Conservation (phyloP, 805 yeast species). For the Teunomyces pallodes region DNA sequence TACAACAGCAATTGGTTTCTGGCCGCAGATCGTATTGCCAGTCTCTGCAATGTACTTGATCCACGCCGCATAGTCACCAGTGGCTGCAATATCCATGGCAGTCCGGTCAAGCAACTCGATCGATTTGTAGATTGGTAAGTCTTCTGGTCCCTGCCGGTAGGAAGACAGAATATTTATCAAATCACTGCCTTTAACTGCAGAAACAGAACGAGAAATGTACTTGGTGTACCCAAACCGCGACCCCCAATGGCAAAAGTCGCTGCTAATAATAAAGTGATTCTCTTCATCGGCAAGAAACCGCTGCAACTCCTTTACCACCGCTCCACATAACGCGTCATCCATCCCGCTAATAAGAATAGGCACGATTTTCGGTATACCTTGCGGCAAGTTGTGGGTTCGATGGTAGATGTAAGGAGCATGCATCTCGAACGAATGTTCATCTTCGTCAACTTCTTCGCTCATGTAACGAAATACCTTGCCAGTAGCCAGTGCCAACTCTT, state of each 20-base stretch:
- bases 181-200: background rate
- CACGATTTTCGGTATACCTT: slow-evolving; percentile 49
- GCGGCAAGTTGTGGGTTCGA: slow-evolving; percentile 33
- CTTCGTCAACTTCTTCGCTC: slow-evolving; percentile 62
- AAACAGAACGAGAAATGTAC: slow-evolving; percentile 18
- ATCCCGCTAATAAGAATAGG: slow-evolving; percentile 80
- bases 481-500: slow-evolving; percentile 29
- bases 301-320: slow-evolving; percentile 47
- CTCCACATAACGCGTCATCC: slow-evolving; percentile 40
- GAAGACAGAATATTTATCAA: slow-evolving; percentile 2
- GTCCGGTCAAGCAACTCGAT: slow-evolving; percentile 69
- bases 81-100: slow-evolving; percentile 63
- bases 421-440: slow-evolving; percentile 94
- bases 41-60: slow-evolving; percentile 63
- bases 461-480: slow-evolving; percentile 50
- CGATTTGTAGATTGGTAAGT: slow-evolving; percentile 60
- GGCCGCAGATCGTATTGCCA: slow-evolving; percentile 92
- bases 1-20: slow-evolving; percentile 71
- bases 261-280: slow-evolving; percentile 74
- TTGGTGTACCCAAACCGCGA: slow-evolving; percentile 43
- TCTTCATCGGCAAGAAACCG: slow-evolving; percentile 53
- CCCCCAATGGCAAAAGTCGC: slow-evolving; percentile 96
- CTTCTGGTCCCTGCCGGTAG: slow-evolving; percentile 5
- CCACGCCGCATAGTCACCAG: slow-evolving; percentile 62
- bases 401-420: slow-evolving; percentile 75